Base-by-base conservation (phyloP, 2,329 filamentous ascomycete species). In the Plenodomus biglobosus region DNA sequence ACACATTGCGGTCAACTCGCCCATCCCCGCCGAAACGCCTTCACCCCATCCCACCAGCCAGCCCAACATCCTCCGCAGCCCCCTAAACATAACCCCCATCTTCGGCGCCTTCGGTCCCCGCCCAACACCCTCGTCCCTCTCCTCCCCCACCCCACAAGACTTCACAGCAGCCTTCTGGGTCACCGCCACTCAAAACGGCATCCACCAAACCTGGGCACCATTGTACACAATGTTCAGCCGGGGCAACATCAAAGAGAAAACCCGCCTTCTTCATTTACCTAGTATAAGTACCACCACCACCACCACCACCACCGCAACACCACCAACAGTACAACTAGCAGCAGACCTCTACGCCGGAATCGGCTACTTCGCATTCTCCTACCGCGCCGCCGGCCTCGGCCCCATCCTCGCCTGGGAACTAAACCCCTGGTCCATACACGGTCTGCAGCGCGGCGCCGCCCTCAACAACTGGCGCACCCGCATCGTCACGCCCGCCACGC, bases 161-260 rank as follows among this genome's bases (percentile, higher is more conserved):
- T 87, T 95, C 49, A 68, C 76, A 0, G 48, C 68, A 1, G 86
- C 90, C 0, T 83, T 95, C 53, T 97, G 92, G 92, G 87, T 88
- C 1, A 81, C 79, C 11, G 85, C 87, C 3, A 83, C 80, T 43
- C 91, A 96, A 68, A 79, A 82, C 48, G 87, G 86, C 2, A 87
- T 97, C 48, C 73, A 76, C 30, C 92, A 97, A 74, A 85, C 81
- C 1, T 97, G 92, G 92, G 88, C 91, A 1, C 92, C 92, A 13
- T 74, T 85, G 1, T 92, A 90, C 78, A 95, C 91, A 20, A 96
- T 96, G 92, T 97, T 97, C 70, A 91, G 87, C 53, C 82, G 91
- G 1, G 92, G 92, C 3, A 97, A 96, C 70, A 78, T 96, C 50
- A 87, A 85, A 42, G 92, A 97, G 73, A 97, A 96, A 69, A 85